These are phyloP conservation scores for Taxawa tesnikishii DNA, from an alignment of 2,329 filamentous ascomycete genomes.

Conservation along the genomic window DNA sequence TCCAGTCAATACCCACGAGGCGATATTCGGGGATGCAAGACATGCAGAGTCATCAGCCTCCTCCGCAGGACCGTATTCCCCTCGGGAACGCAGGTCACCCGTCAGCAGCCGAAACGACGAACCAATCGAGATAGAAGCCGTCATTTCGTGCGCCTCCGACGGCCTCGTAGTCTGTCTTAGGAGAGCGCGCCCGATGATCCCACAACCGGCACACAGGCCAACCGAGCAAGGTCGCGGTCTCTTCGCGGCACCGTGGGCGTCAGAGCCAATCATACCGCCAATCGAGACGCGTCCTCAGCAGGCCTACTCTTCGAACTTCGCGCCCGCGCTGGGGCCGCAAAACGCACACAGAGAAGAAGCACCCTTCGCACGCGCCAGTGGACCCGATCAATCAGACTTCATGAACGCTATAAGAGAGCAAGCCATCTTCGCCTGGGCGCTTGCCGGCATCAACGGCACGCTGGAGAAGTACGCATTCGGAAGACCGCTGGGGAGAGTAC, in stretches of 20 bases:
- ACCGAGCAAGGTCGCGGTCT: constrained; percentile 45
- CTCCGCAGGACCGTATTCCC: constrained; percentile 16
- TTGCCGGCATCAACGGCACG: constrained; percentile 68
- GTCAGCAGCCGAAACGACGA: constrained; percentile 6
- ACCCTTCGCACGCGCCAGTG: constrained; percentile 24
- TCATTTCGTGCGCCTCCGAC: constrained; percentile 85
- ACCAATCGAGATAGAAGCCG: constrained; percentile 66
- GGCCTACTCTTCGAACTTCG: constrained; percentile 19
- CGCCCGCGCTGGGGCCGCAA: constrained; percentile 21
- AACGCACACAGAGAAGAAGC: constrained; percentile 14
- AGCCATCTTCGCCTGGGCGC: constrained; percentile 76
- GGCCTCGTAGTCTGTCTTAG: constrained; percentile 73
- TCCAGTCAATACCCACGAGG: constrained; percentile 24
- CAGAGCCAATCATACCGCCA: constrained; percentile 45
- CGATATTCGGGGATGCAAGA: constrained; percentile 30
- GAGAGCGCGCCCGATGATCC: constrained; percentile 58
- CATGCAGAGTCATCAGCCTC: constrained; percentile 23
- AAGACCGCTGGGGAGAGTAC: constrained; percentile 49
- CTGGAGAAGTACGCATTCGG: constrained; percentile 54
- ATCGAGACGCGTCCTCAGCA: constrained; percentile 21
- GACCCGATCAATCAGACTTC: constrained; percentile 47
- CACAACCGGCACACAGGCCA: constrained; percentile 39
- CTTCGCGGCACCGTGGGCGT: constrained; percentile 71
- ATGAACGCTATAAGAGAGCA: constrained; percentile 75
- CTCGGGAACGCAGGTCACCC: constrained; percentile 13